Conservation (phyloP, 495 filamentous ascomycete genomes). For the Trypethelium eluteriae region DNA sequence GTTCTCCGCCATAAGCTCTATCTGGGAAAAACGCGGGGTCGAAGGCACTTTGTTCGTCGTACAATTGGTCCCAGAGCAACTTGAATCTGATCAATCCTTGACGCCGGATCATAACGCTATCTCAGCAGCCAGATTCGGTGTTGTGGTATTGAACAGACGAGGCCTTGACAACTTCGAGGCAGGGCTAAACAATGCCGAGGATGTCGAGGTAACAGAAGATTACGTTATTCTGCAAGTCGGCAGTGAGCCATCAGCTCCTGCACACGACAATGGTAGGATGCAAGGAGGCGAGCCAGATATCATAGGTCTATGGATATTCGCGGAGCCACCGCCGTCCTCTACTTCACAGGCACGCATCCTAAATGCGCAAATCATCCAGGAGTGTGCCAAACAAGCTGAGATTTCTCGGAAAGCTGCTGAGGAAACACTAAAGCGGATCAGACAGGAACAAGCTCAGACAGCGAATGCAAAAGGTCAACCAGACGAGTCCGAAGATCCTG, state of each 20-base stretch:
- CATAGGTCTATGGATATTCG: conserved; percentile 60
- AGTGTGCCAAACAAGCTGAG: conserved; percentile 48
- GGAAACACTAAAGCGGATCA: conserved; percentile 16
- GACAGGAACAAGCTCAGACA: not conserved
- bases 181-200: conserved; percentile 44
- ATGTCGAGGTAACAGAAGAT: conserved; percentile 54
- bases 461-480: conserved; percentile 16
- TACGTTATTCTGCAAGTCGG: conserved; percentile 51
- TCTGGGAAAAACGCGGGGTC: conserved; percentile 70
- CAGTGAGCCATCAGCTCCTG: conserved; percentile 23
- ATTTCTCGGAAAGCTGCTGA: conserved; percentile 41
- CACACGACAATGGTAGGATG: conserved; percentile 17
- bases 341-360: conserved; percentile 46
- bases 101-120: not conserved
- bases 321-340: conserved; percentile 46
- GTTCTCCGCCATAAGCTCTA: conserved; percentile 51
- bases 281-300: conserved; percentile 32
- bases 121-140: conserved; percentile 40
- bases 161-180: conserved; percentile 53
- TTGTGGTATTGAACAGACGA: conserved; percentile 55
- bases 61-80: conserved; percentile 37
- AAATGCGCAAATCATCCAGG: conserved; percentile 47
- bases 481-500: conserved; percentile 38
- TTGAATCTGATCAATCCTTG: not conserved
- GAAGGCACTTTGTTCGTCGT: conserved; percentile 82